Evolutionary conservation across 2,329 filamentous ascomycete species (phyloP).

Genomic region (Aspergillus sp.): DNA sequence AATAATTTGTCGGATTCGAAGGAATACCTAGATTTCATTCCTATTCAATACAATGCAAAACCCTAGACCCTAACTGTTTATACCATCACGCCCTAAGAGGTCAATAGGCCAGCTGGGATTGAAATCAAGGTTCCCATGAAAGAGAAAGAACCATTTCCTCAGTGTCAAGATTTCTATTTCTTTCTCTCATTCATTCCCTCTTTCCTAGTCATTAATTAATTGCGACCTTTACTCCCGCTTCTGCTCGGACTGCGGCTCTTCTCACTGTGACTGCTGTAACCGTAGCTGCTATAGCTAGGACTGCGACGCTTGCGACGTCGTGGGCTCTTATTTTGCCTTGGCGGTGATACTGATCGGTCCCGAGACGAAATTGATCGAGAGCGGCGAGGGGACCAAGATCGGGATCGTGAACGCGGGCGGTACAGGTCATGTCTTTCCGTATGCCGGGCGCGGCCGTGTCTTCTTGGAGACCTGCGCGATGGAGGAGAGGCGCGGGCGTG

Average conservation of each 20-base stretch:
- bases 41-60: too few species aligned
- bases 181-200: too few species aligned
- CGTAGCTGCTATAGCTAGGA: conserved; percentile 56
- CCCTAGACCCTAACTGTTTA: too few species aligned
- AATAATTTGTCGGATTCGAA: too few species aligned
- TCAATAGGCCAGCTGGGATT: too few species aligned
- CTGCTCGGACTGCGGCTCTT: conserved; percentile 37
- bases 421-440: conserved; percentile 49
- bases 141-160: too few species aligned
- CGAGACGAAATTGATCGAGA: conserved; percentile 30
- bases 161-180: too few species aligned
- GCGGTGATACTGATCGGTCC: conserved; percentile 37
- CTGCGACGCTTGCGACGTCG: conserved; percentile 45
- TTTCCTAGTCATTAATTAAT: not conserved
- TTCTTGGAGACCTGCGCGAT: conserved; percentile 28
- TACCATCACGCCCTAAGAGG: too few species aligned
- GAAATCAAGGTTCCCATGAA: too few species aligned
- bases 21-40: too few species aligned
- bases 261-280: conserved; percentile 50
- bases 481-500: conserved; percentile 19
- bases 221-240: conserved; percentile 36
- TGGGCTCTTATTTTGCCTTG: conserved; percentile 30
- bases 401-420: conserved; percentile 52
- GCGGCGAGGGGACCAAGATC: conserved; percentile 35
- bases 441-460: conserved; percentile 31